Percentiles rank a stretch among this genome's conserved stretches.
Conservation (phyloP, 306 rosid species). For the Crataegus laevigata region DNA sequence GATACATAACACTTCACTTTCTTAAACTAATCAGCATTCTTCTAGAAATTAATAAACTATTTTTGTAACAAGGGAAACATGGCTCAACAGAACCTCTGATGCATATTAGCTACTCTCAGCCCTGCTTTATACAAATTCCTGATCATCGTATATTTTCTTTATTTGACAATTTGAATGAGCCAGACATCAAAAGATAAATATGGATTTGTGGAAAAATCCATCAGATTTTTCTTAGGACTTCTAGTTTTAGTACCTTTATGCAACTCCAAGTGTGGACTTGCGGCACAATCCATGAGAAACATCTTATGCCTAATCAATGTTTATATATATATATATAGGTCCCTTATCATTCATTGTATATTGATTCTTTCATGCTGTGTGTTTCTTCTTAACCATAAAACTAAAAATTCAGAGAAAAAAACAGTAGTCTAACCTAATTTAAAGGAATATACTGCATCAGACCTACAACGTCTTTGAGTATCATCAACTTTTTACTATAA, state of each 20-base stretch:
- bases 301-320: neutral
- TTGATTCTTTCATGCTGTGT: neutral
- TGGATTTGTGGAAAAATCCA: neutral
- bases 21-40: neutral
- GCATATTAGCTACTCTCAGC: neutral
- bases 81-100: neutral
- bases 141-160: neutral
- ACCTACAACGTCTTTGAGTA: neutral
- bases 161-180: neutral
- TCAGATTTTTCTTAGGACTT: too few species aligned
- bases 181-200: neutral
- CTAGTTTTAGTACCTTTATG: neutral
- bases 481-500: neutral
- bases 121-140: neutral
- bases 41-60: neutral
- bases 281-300: neutral
- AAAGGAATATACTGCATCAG: neutral
- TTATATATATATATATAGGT: neutral
- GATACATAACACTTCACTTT: neutral
- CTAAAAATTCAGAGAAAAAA: neutral
- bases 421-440: neutral
- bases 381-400: neutral
- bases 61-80: neutral
- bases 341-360: neutral
- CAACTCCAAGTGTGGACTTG: neutral